Base-by-base conservation (phyloP, 108 stramenopile genomes). In the Bacterosira constricta region DNA sequence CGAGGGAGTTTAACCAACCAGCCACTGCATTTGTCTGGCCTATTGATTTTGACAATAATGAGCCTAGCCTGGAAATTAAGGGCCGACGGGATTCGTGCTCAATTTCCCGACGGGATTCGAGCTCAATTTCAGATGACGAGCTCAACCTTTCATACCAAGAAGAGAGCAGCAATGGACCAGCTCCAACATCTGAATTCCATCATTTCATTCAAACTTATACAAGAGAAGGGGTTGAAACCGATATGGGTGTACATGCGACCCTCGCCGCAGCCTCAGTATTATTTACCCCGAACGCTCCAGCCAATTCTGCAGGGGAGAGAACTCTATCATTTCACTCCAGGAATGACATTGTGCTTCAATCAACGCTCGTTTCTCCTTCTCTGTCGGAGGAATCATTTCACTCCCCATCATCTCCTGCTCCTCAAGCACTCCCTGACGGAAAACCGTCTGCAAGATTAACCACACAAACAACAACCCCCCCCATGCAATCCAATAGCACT, bases 191-290 rank as follows among this genome's bases (percentile, higher is more conserved):
- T 13, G 60, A 44, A 13, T 21, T 52, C 15, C 67, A 84, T 60
- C 91, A 85, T 76, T 63, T 66, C 32, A 90, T 91, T 70, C 83
- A 87, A 18, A 90, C 81, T 61, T 87, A 68, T 49, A 88, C 90
- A 31, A 71, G 83, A 29, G 77, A 37, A 3, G 83, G 83, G 13
- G 68, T 67, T 2, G 97, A 99, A 67, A 86, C 97, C 2, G 83
- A 85, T 27, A 73, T 97, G 41, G 97, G 97, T 71, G 98, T 96
- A 1, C 97, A 99, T 79, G 97, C 94, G 5, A 90, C 91, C n/a
- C 76, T 95, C 53, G 89, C 91, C 6, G 61, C 86, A 15, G 90
- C 89, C 0, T 75, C 83, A 15, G 81, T 91, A 25, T 45, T 94
- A 34, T 86, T 80, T 59, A 77, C 78, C 31, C 34, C 35, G 50